Conservation (phyloP, 306 rosid genomes). For the Prunus davidiana region DNA sequence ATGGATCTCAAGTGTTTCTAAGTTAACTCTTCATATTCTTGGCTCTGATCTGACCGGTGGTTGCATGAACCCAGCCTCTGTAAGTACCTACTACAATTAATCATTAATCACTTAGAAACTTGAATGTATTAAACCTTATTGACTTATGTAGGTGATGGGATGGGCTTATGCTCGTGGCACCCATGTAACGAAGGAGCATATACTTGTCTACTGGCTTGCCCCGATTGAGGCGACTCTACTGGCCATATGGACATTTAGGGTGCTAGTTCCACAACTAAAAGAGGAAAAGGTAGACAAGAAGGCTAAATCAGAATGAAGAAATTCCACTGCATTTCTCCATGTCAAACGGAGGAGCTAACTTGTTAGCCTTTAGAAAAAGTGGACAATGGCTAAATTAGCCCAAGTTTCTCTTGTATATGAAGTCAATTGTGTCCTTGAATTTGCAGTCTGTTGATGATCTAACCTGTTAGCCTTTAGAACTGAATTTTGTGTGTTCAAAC, state of each 20-base stretch:
- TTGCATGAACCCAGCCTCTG: slow-evolving; percentile 92
- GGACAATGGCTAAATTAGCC: not conserved
- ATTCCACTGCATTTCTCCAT: not conserved
- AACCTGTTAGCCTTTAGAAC: too few relatives aligned
- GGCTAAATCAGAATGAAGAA: slow-evolving; percentile 66
- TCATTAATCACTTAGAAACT: not conserved
- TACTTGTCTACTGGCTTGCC: slow-evolving; percentile 90
- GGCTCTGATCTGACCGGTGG: slow-evolving; percentile 96
- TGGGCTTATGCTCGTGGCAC: slow-evolving; percentile 96
- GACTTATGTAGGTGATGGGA: slow-evolving; percentile 68
- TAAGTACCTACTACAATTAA: slow-evolving; percentile 36
- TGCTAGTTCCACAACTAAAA: slow-evolving; percentile 38
- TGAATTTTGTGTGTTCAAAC: too few relatives aligned
- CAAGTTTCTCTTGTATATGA: not conserved
- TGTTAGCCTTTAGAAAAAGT: not conserved
- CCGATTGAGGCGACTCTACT: slow-evolving; percentile 80
- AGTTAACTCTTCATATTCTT: slow-evolving; percentile 69
- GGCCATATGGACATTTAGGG: slow-evolving; percentile 73
- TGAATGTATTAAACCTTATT: not conserved
- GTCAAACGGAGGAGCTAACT: slow-evolving; percentile 1
- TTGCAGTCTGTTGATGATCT: not conserved
- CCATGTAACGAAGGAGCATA: slow-evolving; percentile 82
- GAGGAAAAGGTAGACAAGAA: slow-evolving; percentile 42
- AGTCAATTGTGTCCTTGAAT: not conserved
- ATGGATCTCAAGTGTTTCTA: slow-evolving; percentile 91